Base-by-base conservation (phyloP, 805 yeast species). In the Wickerhamomyces pijperi region DNA sequence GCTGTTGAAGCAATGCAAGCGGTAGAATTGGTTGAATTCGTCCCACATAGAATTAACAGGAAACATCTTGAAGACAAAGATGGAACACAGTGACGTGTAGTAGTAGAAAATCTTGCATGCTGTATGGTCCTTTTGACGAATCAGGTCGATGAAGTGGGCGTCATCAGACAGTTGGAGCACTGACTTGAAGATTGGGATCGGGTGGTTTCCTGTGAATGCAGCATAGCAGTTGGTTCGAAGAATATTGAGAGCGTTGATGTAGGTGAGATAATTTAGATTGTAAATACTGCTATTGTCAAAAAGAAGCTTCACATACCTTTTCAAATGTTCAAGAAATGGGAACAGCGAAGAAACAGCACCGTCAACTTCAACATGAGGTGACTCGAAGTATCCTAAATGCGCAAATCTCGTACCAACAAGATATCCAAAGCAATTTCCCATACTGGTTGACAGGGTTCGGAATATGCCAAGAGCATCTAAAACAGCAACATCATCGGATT, bases 81-180 rank as follows among this genome's bases (percentile, higher is more conserved):
- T 40, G 3, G 55, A 50, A 15, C 51, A 43, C 5, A 52, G 34
- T 7, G 44, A 35, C 37, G 50, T 45, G 32, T 35, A 43, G 20
- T 45, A 42, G 29, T 38, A 49, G 42, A 51, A 38, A 25, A 49
- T 42, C 40, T 52, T 52, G 46, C 48, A 28, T 2, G 51, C 48
- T 8, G 46, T 34, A 31, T 46, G 45, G 29, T 50, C 54, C 23
- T 32, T 40, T 1, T 16, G 7, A 15, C 48, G 40, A 12, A 52
- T 8, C 15, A 49, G 42, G 3, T 34, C 15, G 2, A 46, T 20
- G 32, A 46, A 46, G 1, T 36, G 37, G 4, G 31, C 13, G 19
- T 40, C 32, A 2, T 33, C 34, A 3, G 50, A 32, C 3, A 50
- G 5, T 3, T 39, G 36, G 19, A 48, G 19, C 2, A 48, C 32